phyloP scores from a whole-genome alignment of 2,329 filamentous ascomycete genomes.

The Ceratocystis papillata region DNA sequence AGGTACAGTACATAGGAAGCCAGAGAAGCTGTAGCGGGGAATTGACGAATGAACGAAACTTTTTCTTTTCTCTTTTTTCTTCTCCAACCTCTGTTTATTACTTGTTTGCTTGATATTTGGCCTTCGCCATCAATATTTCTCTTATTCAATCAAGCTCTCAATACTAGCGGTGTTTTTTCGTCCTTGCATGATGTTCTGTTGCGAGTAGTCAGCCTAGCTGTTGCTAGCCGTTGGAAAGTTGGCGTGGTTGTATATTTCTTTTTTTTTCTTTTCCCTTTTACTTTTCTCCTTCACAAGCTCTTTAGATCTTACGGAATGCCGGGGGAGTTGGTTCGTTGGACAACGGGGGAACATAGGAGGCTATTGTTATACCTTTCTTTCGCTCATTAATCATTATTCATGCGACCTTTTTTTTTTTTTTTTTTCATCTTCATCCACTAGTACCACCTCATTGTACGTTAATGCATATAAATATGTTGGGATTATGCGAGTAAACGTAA shows the following conservation, averaged over 20 bases:
- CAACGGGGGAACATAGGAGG: neutral
- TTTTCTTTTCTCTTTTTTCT: constrained; percentile 13
- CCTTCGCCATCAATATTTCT: neutral
- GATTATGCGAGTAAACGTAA: no score
- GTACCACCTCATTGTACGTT: neutral
- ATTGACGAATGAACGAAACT: constrained; percentile 10
- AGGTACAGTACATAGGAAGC: neutral
- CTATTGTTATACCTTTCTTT: neutral
- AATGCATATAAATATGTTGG: no score
- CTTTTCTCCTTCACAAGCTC: neutral
- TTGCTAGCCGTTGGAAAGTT: no score
- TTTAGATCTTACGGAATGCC: neutral
- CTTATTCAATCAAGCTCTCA: neutral
- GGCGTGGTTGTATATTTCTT: neutral
- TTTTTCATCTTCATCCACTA: neutral
- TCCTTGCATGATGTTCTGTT: neutral
- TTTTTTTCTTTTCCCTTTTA: neutral
- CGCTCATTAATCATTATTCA: neutral
- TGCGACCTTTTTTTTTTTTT: neutral
- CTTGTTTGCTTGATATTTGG: constrained; percentile 5
- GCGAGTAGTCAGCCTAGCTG: no score
- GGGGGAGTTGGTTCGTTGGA: neutral
- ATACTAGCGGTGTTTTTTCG: constrained; percentile 1
- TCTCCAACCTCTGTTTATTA: constrained; percentile 10
- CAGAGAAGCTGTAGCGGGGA: neutral